Base-by-base conservation (phyloP, 257 asterid genomes). In the Craterostigma plantagineum region DNA sequence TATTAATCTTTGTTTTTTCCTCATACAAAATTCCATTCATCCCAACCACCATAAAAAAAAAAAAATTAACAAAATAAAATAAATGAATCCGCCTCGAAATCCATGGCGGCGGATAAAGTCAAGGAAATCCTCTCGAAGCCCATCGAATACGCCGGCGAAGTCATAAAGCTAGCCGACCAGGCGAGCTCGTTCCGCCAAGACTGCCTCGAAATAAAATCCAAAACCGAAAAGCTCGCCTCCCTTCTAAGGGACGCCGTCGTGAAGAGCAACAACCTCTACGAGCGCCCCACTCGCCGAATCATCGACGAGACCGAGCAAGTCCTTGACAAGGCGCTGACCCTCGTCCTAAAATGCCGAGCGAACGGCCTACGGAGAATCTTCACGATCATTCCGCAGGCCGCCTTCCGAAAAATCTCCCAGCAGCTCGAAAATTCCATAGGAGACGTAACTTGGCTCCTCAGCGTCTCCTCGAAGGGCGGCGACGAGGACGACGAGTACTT, bases 391-490 rank as follows among this genome's bases (percentile, higher is more conserved):
- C 91, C 76, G 8, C 36, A 66, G 7, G 81, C 77, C 1, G 72
- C 84, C 4, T 58, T 73, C 15, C 53, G 64, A 34, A 80, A 73
- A 45, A 69, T 64, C 45, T 33, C 69, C 23, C 77, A 60, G 12
- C 93, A 80, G 65, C 64, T 80, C 14, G 91, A 70, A 36, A 79
- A 79, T 33, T 79, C 84, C 17, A 70, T 63, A 46, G 84, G 93
- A 1, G 90, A 79, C 23, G 84, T 79, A 9, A 67, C 80, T 33
- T 79, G 92, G 92, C 82, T 79, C 41, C 83, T 79, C 15, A 78
- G 80, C 7, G 87, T 79, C 2, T 75, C 87, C 6, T 47, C 84
- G 18, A 72, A 85, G 1, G 81, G 77, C 0, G 82, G 69, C 17
- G 77, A 69, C 10, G 67, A 79, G 27, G 93, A 73, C 40, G 85